Conservation (phyloP, 371 early-diverging fungal species). For the Syncephalastrum contaminatum region DNA sequence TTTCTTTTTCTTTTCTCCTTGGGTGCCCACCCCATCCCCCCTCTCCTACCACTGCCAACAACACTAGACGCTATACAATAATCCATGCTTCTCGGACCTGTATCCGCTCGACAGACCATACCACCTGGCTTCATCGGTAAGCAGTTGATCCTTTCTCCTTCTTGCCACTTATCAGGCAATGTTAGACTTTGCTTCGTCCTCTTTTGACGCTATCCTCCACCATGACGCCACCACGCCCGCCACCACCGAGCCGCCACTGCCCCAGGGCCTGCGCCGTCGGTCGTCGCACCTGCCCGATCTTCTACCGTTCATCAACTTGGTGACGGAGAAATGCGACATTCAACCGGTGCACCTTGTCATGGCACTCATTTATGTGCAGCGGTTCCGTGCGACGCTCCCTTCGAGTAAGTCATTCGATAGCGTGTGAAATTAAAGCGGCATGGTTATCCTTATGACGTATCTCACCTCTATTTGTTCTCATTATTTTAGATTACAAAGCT, state of each 20-base stretch:
- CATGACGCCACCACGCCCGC: slow-evolving; percentile 11
- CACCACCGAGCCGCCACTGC: not conserved
- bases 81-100: slow-evolving; percentile 28
- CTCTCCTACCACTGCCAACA: slow-evolving; percentile 4
- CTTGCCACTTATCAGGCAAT: slow-evolving; percentile 2
- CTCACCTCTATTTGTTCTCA: slow-evolving; percentile 1
- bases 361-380: slow-evolving; percentile 50
- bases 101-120: slow-evolving; percentile 20
- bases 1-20: slow-evolving; percentile 36
- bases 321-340: slow-evolving; percentile 49
- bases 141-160: not conserved
- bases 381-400: slow-evolving; percentile 42
- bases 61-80: not conserved
- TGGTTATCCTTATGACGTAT: not conserved
- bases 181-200: slow-evolving; percentile 48
- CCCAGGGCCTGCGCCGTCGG: slow-evolving; percentile 20
- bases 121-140: slow-evolving; percentile 50
- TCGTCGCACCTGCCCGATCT: slow-evolving; percentile 40
- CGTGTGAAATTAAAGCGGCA: not conserved
- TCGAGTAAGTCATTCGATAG: slow-evolving; percentile 21
- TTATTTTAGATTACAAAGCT: slow-evolving; percentile 35
- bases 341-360: slow-evolving; percentile 43
- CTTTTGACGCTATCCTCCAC: slow-evolving; percentile 48
- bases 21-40: slow-evolving; percentile 17
- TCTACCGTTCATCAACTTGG: slow-evolving; percentile 43